A percentile compares a stretch with the other conserved stretches of the same genome.
Conservation (phyloP, 2,329 filamentous ascomycete species). For the Cadophora sp. region DNA sequence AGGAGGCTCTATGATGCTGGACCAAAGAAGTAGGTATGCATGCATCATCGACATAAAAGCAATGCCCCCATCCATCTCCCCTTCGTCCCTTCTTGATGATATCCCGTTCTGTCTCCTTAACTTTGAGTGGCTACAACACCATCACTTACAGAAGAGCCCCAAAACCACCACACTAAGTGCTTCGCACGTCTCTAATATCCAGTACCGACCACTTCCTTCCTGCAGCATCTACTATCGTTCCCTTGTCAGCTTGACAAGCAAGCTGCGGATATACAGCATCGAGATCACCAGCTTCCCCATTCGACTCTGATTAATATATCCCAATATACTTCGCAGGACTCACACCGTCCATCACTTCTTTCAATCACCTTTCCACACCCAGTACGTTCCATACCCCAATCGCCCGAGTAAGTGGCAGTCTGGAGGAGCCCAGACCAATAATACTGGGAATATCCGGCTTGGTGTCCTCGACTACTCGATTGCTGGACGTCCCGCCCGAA, state of each 20-base stretch:
- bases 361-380: not conserved
- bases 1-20: conserved; percentile 2
- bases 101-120: conserved; percentile 6
- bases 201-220: not conserved
- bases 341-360: not conserved
- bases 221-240: not conserved
- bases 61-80: not conserved
- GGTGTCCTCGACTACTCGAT: not conserved
- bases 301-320: not conserved
- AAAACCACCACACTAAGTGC: not conserved
- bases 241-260: not conserved
- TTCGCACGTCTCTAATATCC: not conserved
- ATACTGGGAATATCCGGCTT: conserved; percentile 10
- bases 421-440: not conserved
- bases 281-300: not conserved
- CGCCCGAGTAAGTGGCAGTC: conserved; percentile 1
- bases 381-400: not conserved
- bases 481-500: conserved; percentile 11
- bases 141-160: conserved; percentile 9
- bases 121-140: conserved; percentile 2
- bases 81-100: not conserved
- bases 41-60: conserved; percentile 9
- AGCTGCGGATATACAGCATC: not conserved
- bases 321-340: conserved; percentile 3
- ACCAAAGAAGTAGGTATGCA: conserved; percentile 4